A percentile compares a stretch with the other conserved stretches of the same genome.
Conservation (phyloP, 2,329 filamentous ascomycete species). For the Chalaropsis thielavioides region DNA sequence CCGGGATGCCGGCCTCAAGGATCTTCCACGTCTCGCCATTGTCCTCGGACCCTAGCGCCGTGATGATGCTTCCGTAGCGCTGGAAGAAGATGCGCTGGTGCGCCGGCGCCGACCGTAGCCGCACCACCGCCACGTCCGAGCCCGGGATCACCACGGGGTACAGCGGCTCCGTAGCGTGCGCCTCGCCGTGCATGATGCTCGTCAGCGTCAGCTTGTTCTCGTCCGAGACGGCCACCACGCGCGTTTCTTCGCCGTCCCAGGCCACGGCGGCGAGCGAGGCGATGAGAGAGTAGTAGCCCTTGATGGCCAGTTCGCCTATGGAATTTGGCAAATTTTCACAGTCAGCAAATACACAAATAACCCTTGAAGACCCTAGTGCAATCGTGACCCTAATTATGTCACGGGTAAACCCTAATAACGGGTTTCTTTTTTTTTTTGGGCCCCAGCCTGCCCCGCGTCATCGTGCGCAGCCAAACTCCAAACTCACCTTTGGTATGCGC, state of each 20-base stretch:
- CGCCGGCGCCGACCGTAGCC: slow-evolving; percentile 8
- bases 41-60: slow-evolving; percentile 14
- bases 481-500: slow-evolving; percentile 11
- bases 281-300: slow-evolving; percentile 17
- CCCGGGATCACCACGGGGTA: slow-evolving; percentile 17
- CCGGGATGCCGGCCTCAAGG: slow-evolving; percentile 13
- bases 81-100: slow-evolving; percentile 18
- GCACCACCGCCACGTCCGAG: slow-evolving; percentile 15
- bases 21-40: slow-evolving; percentile 18
- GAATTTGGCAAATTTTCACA: too few relatives aligned
- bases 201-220: slow-evolving; percentile 17
- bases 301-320: slow-evolving; percentile 17
- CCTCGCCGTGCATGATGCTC: slow-evolving; percentile 14
- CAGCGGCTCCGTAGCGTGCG: slow-evolving; percentile 14
- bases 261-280: slow-evolving; percentile 15
- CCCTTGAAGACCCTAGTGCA: neutral
- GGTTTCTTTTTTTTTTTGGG: neutral
- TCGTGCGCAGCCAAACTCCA: neutral
- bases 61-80: slow-evolving; percentile 17
- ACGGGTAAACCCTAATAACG: neutral
- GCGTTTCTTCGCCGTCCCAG: slow-evolving; percentile 16
- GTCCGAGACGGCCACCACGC: slow-evolving; percentile 15
- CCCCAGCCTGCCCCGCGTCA: neutral
- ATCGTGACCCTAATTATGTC: too few relatives aligned
- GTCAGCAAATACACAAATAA: neutral